Conservation (phyloP, 2,329 filamentous ascomycete genomes). For the Tolypocladium tropicale region DNA sequence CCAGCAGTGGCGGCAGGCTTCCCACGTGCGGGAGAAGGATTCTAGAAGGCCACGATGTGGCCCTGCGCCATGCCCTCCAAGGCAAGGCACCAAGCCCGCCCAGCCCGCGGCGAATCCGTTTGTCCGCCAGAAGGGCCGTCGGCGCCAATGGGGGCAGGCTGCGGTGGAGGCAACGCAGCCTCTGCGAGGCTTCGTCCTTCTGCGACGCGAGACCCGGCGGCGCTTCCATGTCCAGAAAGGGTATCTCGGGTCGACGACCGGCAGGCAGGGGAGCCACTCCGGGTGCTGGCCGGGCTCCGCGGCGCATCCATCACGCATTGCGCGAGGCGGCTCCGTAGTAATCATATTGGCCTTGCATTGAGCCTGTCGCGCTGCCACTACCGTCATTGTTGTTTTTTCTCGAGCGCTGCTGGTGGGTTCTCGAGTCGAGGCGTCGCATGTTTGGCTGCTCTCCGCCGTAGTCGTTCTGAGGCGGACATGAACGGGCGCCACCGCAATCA, state of each 20-base stretch:
- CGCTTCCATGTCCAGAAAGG: background rate
- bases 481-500: background rate
- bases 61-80: background rate
- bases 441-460: no score
- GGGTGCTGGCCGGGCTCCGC: background rate
- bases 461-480: no score
- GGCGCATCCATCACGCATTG: background rate
- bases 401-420: no score
- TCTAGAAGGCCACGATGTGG: constrained; percentile 9
- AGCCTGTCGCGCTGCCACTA: background rate
- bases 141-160: no score
- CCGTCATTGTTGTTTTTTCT: background rate
- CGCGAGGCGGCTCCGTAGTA: background rate
- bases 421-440: no score
- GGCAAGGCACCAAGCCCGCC: background rate
- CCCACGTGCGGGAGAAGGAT: constrained; percentile 13
- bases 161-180: background rate
- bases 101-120: background rate
- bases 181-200: no score
- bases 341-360: background rate
- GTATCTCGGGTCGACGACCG: background rate
- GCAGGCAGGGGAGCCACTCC: background rate
- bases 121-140: background rate
- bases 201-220: background rate
- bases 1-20: background rate